These are phyloP conservation scores for Metschnikowia lunata DNA, from an alignment of 805 yeast genomes.

Conservation along the genomic window DNA sequence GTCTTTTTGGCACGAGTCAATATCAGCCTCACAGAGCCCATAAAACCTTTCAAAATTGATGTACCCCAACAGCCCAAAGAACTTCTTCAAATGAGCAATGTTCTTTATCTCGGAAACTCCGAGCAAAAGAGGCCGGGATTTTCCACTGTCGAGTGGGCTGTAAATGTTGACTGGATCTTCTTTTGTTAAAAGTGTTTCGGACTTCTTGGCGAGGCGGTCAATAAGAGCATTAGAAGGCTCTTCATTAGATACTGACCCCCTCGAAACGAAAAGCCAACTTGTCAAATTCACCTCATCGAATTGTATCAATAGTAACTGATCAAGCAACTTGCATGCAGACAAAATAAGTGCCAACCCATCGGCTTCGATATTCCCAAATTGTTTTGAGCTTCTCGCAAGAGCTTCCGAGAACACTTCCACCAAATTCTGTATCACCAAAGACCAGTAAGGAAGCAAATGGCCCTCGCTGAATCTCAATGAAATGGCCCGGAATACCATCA, in stretches of 20 bases:
- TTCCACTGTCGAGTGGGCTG: slow-evolving; percentile 22
- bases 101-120: slow-evolving; percentile 39
- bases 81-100: slow-evolving; percentile 50
- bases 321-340: slow-evolving; percentile 73
- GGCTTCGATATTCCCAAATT: slow-evolving; percentile 23
- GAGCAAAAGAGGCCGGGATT: slow-evolving; percentile 41
- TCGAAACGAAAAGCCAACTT: slow-evolving; percentile 84
- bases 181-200: slow-evolving; percentile 27
- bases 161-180: slow-evolving; percentile 37
- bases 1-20: slow-evolving; percentile 48
- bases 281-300: slow-evolving; percentile 71
- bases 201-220: slow-evolving; percentile 42
- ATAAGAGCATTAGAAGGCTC: slow-evolving; percentile 34
- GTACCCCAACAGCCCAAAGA: slow-evolving; percentile 63
- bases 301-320: slow-evolving; percentile 61
- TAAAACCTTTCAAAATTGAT: slow-evolving; percentile 64
- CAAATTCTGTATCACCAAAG: slow-evolving; percentile 57
- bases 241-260: slow-evolving; percentile 45
- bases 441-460: slow-evolving; percentile 70
- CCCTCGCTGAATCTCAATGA: slow-evolving; percentile 57
- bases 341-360: slow-evolving; percentile 43
- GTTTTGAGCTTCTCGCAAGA: slow-evolving; percentile 22
- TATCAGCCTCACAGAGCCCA: slow-evolving; percentile 36
- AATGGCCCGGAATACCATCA: slow-evolving; percentile 60
- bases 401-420: slow-evolving; percentile 46